Evolutionary conservation across 179 eudicot genomes (phyloP), one percentile per base, ranked within the genome.

Genomic region (Spinacia oleracea): DNA sequence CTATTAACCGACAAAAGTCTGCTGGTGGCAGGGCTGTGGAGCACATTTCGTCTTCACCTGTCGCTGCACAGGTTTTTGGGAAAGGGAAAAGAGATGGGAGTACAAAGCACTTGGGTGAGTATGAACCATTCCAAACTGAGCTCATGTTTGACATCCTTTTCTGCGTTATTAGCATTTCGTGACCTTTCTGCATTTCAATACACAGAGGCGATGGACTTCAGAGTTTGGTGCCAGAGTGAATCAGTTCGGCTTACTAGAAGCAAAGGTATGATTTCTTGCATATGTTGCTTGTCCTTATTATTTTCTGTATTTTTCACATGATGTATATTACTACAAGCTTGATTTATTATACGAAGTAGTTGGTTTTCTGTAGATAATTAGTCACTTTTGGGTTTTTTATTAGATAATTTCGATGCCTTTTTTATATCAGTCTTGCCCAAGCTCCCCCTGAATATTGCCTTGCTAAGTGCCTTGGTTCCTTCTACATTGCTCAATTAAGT

Each of bases 221-320:
- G 91, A 82, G 90, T 89, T 72, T 96, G 99, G 99, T 96, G 99
- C 68, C 95, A 96, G 89, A 92, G 84, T 82, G 97, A 96, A 83
- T 94, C 93, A 79, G 83, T 83, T 68, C 88, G 97, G 89, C 98
- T 96, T 73, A 83, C 90, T 72, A 95, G 98, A 70, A 88, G 40
- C 40, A 38, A 38, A 38, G 40, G 40, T 38, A 38, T 38, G 40
- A 38, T n/a, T n/a, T n/a, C n/a, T n/a, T n/a, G n/a, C n/a, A n/a
- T n/a, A n/a, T n/a, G n/a, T n/a, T n/a, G n/a, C n/a, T n/a, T 68
- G 42, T 21, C 55, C 31, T 43, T 69, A 9, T 29, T 20, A 38
- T 48, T 21, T 29, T 64, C 9, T 64, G 69, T 63, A 12, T 63
- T 32, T 64, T 64, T 15, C 3, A 18, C 40, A 14, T 32, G 40